These are phyloP conservation scores for Ceratobasidium sp. DNA, from an alignment of 1,284 basidiomycete genomes.

Conservation along the genomic window DNA sequence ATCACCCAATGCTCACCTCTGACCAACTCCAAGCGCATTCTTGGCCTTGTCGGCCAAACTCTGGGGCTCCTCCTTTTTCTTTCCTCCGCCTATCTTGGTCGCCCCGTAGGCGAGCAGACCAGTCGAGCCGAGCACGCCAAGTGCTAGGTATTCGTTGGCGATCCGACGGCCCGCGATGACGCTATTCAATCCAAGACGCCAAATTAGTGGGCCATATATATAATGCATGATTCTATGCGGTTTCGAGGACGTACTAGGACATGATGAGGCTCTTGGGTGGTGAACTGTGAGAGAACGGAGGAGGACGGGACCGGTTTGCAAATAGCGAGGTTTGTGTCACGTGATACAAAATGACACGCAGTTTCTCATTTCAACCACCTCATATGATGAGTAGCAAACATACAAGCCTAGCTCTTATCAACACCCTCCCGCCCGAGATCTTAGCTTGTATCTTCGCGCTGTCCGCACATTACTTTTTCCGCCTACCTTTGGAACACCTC, in stretches of 20 bases:
- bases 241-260: conserved; percentile 10
- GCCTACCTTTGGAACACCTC: neutral
- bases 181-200: too few relatives aligned
- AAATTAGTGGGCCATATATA: too few relatives aligned
- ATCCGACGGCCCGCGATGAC: conserved; percentile 76
- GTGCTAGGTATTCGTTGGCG: conserved; percentile 79
- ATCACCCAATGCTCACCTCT: conserved; percentile 64
- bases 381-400: too few relatives aligned
- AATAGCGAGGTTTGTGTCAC: conserved; percentile 12
- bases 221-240: too few relatives aligned
- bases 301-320: conserved; percentile 29
- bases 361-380: too few relatives aligned
- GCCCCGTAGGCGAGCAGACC: conserved; percentile 65
- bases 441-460: neutral
- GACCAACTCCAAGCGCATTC: conserved; percentile 70
- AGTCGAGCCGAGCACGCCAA: conserved; percentile 69
- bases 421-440: conserved; percentile 7
- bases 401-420: neutral
- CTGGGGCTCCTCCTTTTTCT: conserved; percentile 59
- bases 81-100: conserved; percentile 58
- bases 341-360: too few relatives aligned
- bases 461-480: neutral
- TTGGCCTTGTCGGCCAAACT: conserved; percentile 65
- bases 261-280: neutral
- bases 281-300: conserved; percentile 26